These are phyloP conservation scores for Penicillium fuscoglaucum DNA, from an alignment of 2,329 filamentous ascomycete genomes.

Conservation along the genomic window DNA sequence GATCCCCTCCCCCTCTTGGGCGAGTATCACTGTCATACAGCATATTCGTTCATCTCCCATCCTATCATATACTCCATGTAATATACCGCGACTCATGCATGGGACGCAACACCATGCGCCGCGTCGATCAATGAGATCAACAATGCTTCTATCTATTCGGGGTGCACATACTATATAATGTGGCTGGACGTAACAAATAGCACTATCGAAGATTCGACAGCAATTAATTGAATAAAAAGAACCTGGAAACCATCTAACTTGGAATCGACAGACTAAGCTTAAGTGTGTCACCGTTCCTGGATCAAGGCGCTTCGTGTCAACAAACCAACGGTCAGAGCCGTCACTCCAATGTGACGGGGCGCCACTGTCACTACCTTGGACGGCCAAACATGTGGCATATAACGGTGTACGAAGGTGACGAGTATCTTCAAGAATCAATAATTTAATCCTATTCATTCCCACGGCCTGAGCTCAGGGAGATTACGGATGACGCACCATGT, in stretches of 20 bases:
- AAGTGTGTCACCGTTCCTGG: constrained; percentile 1
- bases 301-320: background rate
- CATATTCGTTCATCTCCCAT: background rate
- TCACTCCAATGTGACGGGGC: background rate
- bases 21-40: constrained; percentile 4
- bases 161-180: background rate
- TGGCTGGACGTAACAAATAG: background rate
- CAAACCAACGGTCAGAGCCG: constrained; percentile 2
- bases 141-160: background rate
- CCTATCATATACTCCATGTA: background rate
- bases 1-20: background rate
- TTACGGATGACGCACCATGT: background rate
- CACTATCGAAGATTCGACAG: background rate
- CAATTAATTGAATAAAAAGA: background rate
- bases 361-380: background rate
- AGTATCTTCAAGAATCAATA: background rate
- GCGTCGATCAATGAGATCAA: background rate
- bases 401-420: background rate
- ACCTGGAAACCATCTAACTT: background rate
- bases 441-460: background rate
- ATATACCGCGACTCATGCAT: background rate
- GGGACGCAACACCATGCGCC: background rate
- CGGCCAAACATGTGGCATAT: background rate
- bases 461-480: background rate
- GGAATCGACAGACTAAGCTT: background rate